Percentiles rank a stretch among this genome's conserved stretches.
phyloP scores from a whole-genome alignment of 2,329 filamentous ascomycete species.

The Colletotrichum tropicale region DNA sequence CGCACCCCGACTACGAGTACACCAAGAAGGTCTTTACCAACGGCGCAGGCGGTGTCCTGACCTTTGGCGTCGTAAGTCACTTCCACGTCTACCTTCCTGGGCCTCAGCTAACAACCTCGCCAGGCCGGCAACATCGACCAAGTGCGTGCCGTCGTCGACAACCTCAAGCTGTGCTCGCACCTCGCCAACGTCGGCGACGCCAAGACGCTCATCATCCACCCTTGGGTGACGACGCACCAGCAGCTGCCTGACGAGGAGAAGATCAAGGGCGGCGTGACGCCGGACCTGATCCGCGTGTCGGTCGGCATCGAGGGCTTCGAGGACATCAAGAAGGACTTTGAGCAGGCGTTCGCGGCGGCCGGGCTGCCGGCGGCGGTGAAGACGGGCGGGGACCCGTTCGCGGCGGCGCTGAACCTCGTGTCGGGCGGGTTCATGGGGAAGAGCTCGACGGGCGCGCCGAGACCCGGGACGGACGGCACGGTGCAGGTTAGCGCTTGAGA shows the following conservation, averaged over 20 bases:
- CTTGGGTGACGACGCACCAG: slow-evolving; percentile 76
- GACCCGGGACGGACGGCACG: slow-evolving; percentile 11
- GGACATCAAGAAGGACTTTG: slow-evolving; percentile 75
- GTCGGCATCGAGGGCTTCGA: slow-evolving; percentile 69
- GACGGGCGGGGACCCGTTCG: slow-evolving; percentile 10
- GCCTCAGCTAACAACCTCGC: background rate
- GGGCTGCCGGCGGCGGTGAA: slow-evolving; percentile 1
- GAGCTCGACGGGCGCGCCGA: slow-evolving; percentile 10
- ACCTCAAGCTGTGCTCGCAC: slow-evolving; percentile 75
- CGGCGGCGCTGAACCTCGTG: slow-evolving; percentile 1
- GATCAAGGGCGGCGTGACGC: slow-evolving; percentile 66
- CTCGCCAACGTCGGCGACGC: slow-evolving; percentile 77
- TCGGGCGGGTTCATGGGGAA: slow-evolving; percentile 16
- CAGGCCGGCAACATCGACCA: slow-evolving; percentile 36
- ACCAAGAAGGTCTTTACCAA: slow-evolving; percentile 73
- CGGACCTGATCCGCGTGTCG: slow-evolving; percentile 27
- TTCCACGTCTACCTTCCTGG: slow-evolving; percentile 36
- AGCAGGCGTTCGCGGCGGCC: slow-evolving; percentile 53
- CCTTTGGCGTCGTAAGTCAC: slow-evolving; percentile 61
- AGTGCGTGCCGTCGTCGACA: slow-evolving; percentile 64
- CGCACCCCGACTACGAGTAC: slow-evolving; percentile 65
- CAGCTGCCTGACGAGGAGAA: slow-evolving; percentile 72
- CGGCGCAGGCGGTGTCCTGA: slow-evolving; percentile 73
- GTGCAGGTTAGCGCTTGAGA: background rate
- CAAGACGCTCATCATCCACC: slow-evolving; percentile 75